phyloP scores from a whole-genome alignment of 108 stramenopile genomes.

The Cyclostephanos tholiformis region DNA sequence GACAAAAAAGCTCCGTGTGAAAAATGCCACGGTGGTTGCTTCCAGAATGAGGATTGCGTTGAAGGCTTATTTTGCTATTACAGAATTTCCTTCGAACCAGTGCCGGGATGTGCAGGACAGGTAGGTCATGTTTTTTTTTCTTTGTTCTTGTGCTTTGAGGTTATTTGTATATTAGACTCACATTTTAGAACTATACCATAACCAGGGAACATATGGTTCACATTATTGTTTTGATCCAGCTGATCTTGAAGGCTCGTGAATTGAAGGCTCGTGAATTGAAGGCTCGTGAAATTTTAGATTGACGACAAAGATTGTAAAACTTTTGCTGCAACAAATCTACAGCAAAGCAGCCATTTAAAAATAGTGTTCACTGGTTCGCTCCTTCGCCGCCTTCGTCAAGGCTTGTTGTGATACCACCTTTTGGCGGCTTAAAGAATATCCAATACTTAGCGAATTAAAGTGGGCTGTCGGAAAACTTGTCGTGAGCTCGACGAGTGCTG shows the following conservation, averaged over 20 bases:
- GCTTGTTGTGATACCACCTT: neutral
- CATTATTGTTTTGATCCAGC: slow-evolving; percentile 47
- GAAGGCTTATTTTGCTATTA: slow-evolving; percentile 28
- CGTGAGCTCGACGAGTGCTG: no score
- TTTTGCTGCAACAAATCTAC: no score
- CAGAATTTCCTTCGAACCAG: slow-evolving; percentile 21
- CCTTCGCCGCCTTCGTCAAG: neutral
- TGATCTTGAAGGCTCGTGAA: slow-evolving; percentile 15
- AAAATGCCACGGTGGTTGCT: slow-evolving; percentile 21
- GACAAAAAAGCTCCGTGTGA: neutral
- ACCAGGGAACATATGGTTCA: slow-evolving; percentile 11
- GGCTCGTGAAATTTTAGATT: neutral
- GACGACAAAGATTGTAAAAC: no score
- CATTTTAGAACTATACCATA: no score
- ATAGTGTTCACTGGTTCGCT: neutral
- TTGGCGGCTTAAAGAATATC: no score
- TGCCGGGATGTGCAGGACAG: slow-evolving; percentile 50
- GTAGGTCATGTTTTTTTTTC: no score
- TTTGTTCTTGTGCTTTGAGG: no score
- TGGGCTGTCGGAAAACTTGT: slow-evolving; percentile 31
- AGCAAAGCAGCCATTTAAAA: no score
- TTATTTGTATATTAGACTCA: no score
- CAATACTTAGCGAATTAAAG: no score
- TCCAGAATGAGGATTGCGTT: slow-evolving; percentile 17
- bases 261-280: no score